A percentile compares a stretch with the other conserved stretches of the same genome.
These are phyloP conservation scores for Penicillium paxilli DNA, from an alignment of 495 filamentous ascomycete species.

Conservation along the genomic window DNA sequence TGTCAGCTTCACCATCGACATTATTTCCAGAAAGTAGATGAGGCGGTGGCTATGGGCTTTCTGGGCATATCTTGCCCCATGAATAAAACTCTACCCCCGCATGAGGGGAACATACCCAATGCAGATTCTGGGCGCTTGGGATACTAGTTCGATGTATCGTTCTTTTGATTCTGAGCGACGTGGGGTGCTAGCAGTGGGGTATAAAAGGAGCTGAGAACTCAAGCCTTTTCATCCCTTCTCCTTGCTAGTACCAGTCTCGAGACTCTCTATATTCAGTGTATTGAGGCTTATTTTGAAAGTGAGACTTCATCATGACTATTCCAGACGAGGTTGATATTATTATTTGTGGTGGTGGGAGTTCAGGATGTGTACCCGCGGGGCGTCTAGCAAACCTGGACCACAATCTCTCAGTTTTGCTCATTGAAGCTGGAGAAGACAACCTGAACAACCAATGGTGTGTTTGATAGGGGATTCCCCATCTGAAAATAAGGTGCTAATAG, in stretches of 20 bases:
- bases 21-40: not conserved
- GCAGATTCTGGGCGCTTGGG: not conserved
- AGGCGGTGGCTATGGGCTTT: not conserved
- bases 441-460: slow-evolving; percentile 74
- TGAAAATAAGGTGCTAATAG: not conserved
- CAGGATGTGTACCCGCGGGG: slow-evolving; percentile 76
- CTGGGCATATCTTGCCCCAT: not conserved
- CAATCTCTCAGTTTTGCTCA: slow-evolving; percentile 75
- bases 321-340: slow-evolving; percentile 80
- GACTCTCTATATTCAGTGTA: not conserved
- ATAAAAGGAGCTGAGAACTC: not conserved
- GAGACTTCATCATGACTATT: slow-evolving; percentile 32
- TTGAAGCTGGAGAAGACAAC: slow-evolving; percentile 78
- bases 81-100: not conserved
- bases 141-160: not conserved
- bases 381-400: slow-evolving; percentile 78
- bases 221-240: not conserved
- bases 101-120: not conserved
- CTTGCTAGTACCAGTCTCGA: too few species aligned
- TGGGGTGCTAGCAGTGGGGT: not conserved
- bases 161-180: not conserved
- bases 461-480: not conserved
- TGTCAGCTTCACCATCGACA: not conserved
- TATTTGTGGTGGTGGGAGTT: slow-evolving; percentile 72
- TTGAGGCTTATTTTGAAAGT: not conserved